Percentiles rank a stretch among this genome's conserved stretches.
Conservation (phyloP, 805 yeast genomes). For the Zygosaccharomyces gambellarensis region DNA sequence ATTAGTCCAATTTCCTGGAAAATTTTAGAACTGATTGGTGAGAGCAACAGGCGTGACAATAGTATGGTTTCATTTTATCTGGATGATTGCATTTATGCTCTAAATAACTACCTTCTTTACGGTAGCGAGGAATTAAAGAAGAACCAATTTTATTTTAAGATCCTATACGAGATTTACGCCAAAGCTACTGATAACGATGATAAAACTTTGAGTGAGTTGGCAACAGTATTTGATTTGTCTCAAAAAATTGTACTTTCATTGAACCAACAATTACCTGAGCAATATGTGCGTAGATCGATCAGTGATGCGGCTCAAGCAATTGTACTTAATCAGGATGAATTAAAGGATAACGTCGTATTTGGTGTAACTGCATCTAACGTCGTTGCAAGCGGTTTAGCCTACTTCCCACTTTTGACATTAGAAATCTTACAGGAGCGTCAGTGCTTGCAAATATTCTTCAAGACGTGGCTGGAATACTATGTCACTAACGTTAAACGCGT, state of each 20-base stretch:
- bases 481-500: constrained; percentile 59
- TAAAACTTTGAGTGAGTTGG: constrained; percentile 52
- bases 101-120: constrained; percentile 68
- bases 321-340: constrained; percentile 19
- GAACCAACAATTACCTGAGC: constrained; percentile 41
- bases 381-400: constrained; percentile 57
- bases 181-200: constrained; percentile 42
- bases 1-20: constrained; percentile 75
- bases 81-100: constrained; percentile 69
- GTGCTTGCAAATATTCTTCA: constrained; percentile 49
- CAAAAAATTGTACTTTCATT: constrained; percentile 60
- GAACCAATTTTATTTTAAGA: constrained; percentile 44
- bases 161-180: constrained; percentile 47
- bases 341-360: constrained; percentile 31
- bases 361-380: constrained; percentile 44
- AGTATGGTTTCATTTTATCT: constrained; percentile 60
- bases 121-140: constrained; percentile 48
- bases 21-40: constrained; percentile 49
- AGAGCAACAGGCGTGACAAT: constrained; percentile 31
- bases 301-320: constrained; percentile 39
- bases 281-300: constrained; percentile 45
- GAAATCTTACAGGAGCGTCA: constrained; percentile 43
- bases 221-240: constrained; percentile 56
- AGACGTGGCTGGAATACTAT: constrained; percentile 33
- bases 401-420: constrained; percentile 54